These are phyloP conservation scores for Aspergillus sp. DNA, from an alignment of 2,329 filamentous ascomycete species.

Conservation along the genomic window DNA sequence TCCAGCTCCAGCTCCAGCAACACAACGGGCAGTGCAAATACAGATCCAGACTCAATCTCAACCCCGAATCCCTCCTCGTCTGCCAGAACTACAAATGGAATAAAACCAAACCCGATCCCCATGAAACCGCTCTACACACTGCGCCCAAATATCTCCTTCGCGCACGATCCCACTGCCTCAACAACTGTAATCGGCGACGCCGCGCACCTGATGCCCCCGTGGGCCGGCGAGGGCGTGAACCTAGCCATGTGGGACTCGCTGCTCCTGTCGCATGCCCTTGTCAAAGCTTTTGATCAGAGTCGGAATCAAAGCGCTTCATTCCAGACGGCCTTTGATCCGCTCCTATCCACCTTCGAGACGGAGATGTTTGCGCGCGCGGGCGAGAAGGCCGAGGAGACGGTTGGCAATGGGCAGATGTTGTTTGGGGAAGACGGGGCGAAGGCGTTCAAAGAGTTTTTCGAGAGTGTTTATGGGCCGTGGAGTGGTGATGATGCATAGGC, in stretches of 20 bases:
- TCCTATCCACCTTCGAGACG: conserved; percentile 11
- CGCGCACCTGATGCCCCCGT: conserved; percentile 32
- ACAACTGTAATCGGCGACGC: conserved; percentile 31
- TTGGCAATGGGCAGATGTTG: conserved; percentile 5
- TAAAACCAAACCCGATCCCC: not conserved
- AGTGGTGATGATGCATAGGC: not conserved
- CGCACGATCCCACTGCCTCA: conserved; percentile 12
- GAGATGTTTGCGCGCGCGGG: not conserved
- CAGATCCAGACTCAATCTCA: too few species aligned
- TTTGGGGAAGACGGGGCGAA: conserved; percentile 10
- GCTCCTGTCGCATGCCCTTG: conserved; percentile 19
- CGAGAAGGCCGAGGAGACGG: conserved; percentile 11
- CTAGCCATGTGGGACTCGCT: conserved; percentile 28
- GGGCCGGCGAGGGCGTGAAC: conserved; percentile 32
- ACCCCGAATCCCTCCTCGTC: too few species aligned
- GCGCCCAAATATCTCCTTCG: conserved; percentile 20
- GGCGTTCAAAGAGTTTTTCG: conserved; percentile 3
- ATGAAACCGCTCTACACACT: conserved; percentile 24
- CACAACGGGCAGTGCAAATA: too few species aligned
- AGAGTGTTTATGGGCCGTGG: not conserved
- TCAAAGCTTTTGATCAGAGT: not conserved
- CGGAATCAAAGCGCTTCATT: not conserved
- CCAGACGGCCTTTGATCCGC: not conserved
- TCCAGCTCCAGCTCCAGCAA: too few species aligned
- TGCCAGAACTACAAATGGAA: too few species aligned